Evolutionary conservation across 176 grass and related monocot genomes (phyloP), one percentile per base, ranked within the genome.

Genomic region (Chloris gayana): DNA sequence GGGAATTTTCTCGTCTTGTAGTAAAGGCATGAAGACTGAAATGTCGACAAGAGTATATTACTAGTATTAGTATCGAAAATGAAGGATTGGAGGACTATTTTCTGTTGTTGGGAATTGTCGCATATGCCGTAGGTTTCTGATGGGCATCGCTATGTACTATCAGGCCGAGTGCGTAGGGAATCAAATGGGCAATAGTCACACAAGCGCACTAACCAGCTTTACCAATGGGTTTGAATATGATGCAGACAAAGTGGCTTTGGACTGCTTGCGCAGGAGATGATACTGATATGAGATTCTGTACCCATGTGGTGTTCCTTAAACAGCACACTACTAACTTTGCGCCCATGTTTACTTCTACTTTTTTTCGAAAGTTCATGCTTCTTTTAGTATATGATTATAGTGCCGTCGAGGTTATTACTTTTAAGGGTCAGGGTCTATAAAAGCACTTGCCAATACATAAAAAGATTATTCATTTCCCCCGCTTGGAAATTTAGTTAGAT

Each of bases 171-270:
- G 65, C 66, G 74, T 27, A 2, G 21, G 7, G 33, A 62, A 70
- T 70, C 73, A 27, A 35, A 7, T 29, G 9, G 38, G 51, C 51
- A 70, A 35, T 70, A 71, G 42, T 7, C 64, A n/a, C n/a, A 30
- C 22, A 51, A 51, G 42, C 53, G 63, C 15, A 24, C 2, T 27
- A 64, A 13, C 64, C 35, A 68, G 26, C 59, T 71, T 85, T 90
- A 29, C n/a, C 59, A 30, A 31, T 44, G 70, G 5, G 25, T 62
- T 21, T 79, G 39, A 64, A 21, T 62, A 26, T 79, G 50, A 64
- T 72, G 25, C 78, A 46, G 12, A 7, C 74, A 66, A 65, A 59
- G 34, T 41, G 49, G 60, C 53, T 82, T 82, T 77, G 69, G 18
- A 34, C 70, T 45, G n/a, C 31, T 60, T 67, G 22, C 22, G 13